phyloP scores from a whole-genome alignment of 306 rosid genomes.

The Begonia peltatifolia region DNA sequence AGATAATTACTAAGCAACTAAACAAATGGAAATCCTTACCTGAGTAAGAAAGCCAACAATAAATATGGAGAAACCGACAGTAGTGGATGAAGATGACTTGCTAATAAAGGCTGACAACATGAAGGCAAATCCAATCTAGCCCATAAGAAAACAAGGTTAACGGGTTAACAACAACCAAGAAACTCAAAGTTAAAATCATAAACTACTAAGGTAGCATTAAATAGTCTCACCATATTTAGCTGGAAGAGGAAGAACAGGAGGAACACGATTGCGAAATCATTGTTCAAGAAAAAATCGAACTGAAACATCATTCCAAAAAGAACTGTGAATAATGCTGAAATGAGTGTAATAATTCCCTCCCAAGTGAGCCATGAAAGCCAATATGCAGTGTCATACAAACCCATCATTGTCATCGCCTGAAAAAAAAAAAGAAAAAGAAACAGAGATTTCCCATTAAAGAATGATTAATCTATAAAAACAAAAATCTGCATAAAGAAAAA shows the following conservation, averaged over 20 bases:
- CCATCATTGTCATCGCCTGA: constrained; percentile 92
- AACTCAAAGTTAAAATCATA: constrained; percentile 2
- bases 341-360: constrained; percentile 48
- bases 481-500: not conserved
- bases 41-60: constrained; percentile 66
- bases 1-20: constrained; percentile 10
- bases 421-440: constrained; percentile 1
- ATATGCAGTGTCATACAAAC: constrained; percentile 79
- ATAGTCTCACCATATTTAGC: constrained; percentile 61
- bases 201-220: constrained; percentile 5
- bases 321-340: constrained; percentile 67
- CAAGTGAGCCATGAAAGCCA: constrained; percentile 89
- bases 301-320: constrained; percentile 83
- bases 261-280: constrained; percentile 42
- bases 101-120: constrained; percentile 70
- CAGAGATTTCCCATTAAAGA: not conserved
- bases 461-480: too few species aligned
- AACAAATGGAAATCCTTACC: constrained; percentile 32
- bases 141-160: constrained; percentile 6
- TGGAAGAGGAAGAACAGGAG: constrained; percentile 75
- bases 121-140: constrained; percentile 73
- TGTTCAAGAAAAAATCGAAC: constrained; percentile 62
- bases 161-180: not conserved
- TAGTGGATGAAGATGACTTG: constrained; percentile 73
- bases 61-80: constrained; percentile 49